Evolutionary conservation across 2,329 filamentous ascomycete species (phyloP), one percentile per base, ranked within the genome.

Genomic region (Diaporthe citrichinensis): DNA sequence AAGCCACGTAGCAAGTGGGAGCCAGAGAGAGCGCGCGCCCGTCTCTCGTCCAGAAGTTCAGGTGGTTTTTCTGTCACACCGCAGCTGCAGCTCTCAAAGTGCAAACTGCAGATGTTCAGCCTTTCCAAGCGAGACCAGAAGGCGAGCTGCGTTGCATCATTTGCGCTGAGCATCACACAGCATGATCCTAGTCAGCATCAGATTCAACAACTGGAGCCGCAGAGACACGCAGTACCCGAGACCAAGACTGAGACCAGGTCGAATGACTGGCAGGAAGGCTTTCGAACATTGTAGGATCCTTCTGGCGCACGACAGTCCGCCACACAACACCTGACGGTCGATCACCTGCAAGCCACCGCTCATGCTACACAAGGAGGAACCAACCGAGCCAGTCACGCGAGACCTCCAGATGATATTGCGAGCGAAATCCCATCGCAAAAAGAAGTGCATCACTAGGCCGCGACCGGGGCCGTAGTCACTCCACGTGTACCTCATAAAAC

Each of bases 251-350:
- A 76, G 71, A 62, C 71, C 51, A 49, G 55, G 53, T 31, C 71
- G 62, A 74, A 55, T 61, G 65, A 76, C 65, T 74, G 71, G 55
- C 55, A 57, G 65, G 44, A 58, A 51, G 57, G 15, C 46, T 58
- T 55, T 73, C 39, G 57, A 74, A 61, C 39, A 59, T 74, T 74
- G 74, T 53, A 51, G 62, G 46, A 69, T 73, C 61, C 62, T 74
- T 76, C 75, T 74, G 72, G 51, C 67, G 51, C 75, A 76, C 75
- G 31, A 62, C 75, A 68, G 65, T 28, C 49, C 36, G 65, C 65
- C 65, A 69, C 65, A 55, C 28, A 20, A 49, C 41, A 55, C 53
- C 61, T 72, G 49, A 72, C 58, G 51, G 58, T 55, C 67, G 67
- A 72, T 49, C 72, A 57, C 51, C 71, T 74, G 72, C 72, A 74